A percentile compares a stretch with the other conserved stretches of the same genome.
These are phyloP conservation scores for Flaveria trinervia DNA, from an alignment of 129 eudicot genomes.

Conservation along the genomic window DNA sequence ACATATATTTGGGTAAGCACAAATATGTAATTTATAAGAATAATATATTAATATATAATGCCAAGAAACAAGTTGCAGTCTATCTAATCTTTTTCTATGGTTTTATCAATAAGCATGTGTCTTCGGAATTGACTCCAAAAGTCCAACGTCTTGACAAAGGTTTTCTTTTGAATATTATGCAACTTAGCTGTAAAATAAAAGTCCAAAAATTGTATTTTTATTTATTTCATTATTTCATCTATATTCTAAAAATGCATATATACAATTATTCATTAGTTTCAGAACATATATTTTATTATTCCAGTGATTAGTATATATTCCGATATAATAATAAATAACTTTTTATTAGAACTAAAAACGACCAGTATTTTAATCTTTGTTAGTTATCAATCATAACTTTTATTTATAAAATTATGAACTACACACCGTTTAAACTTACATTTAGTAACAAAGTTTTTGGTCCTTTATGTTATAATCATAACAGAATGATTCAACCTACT, in stretches of 20 bases:
- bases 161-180: conserved; percentile 26
- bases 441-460: no score
- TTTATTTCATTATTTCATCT: not conserved
- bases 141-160: conserved; percentile 34
- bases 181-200: conserved; percentile 28
- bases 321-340: no score
- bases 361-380: not conserved
- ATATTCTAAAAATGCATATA: no score
- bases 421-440: no score
- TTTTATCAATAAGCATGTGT: conserved; percentile 13
- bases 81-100: conserved; percentile 26
- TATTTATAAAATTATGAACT: no score
- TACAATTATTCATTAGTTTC: not conserved
- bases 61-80: conserved; percentile 36
- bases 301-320: not conserved
- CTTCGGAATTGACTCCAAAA: conserved; percentile 41
- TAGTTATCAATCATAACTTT: no score
- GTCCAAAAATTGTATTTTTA: not conserved
- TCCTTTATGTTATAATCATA: not conserved
- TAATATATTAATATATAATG: not conserved
- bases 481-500: conserved; percentile 60
- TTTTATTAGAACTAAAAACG: no score
- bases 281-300: no score
- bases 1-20: not conserved
- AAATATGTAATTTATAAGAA: not conserved